These are phyloP conservation scores for Cajanus cajan DNA, from an alignment of 306 rosid genomes.

Conservation along the genomic window DNA sequence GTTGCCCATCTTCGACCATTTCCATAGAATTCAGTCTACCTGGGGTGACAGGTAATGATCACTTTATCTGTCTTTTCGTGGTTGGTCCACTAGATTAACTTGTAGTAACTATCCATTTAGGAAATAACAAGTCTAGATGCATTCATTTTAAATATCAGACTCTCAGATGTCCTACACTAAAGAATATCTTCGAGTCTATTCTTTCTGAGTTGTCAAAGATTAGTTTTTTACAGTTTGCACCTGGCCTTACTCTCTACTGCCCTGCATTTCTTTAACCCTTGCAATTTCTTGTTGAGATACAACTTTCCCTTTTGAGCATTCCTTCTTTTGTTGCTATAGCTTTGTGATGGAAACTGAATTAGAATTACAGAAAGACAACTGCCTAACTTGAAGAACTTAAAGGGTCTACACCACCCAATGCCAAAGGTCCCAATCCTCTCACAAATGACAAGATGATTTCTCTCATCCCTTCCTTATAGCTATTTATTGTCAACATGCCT, in stretches of 20 bases:
- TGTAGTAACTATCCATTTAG: background rate
- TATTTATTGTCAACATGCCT: background rate
- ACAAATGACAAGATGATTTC: background rate
- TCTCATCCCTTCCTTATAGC: background rate
- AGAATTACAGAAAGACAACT: background rate
- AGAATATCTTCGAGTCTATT: background rate
- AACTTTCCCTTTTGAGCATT: background rate
- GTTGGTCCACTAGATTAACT: constrained; percentile 4
- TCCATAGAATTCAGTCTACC: constrained; percentile 57
- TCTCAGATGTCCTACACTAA: background rate
- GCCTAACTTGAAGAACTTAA: background rate
- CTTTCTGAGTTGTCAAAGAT: constrained; percentile 7
- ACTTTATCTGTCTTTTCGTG: background rate
- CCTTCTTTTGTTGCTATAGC: constrained; percentile 16
- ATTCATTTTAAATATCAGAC: constrained; percentile 22
- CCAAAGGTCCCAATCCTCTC: background rate
- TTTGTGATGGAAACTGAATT: background rate
- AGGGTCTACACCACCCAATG: background rate
- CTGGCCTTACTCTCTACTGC: constrained; percentile 14
- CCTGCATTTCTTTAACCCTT: constrained; percentile 4
- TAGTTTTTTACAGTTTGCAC: background rate
- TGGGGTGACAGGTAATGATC: constrained; percentile 78
- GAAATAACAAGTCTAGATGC: constrained; percentile 7
- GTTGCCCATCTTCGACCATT: constrained; percentile 77
- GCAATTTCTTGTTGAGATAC: constrained; percentile 12